Percentiles rank a stretch among this genome's conserved stretches.
phyloP scores from a whole-genome alignment of 2,329 filamentous ascomycete genomes.

The Cordyceps fumosorosea region DNA sequence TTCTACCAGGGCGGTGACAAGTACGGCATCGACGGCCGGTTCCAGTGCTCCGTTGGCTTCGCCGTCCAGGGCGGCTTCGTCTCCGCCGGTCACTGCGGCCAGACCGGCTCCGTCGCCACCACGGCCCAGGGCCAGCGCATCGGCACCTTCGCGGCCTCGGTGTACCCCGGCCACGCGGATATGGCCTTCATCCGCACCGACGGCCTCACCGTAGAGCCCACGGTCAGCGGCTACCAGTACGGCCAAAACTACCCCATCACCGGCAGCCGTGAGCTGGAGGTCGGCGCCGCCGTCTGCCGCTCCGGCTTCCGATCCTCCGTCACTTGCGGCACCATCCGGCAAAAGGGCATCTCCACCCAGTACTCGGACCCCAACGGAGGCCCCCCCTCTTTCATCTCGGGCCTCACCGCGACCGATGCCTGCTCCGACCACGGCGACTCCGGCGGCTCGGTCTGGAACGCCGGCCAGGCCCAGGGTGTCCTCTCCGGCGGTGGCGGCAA shows the following conservation, averaged over 20 bases:
- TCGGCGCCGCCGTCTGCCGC: neutral
- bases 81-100: slow-evolving; percentile 33
- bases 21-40: slow-evolving; percentile 27
- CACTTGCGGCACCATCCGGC: neutral
- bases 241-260: neutral
- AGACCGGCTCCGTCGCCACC: slow-evolving; percentile 21
- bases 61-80: slow-evolving; percentile 34
- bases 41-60: slow-evolving; percentile 34
- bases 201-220: neutral
- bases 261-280: neutral
- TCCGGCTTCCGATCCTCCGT: neutral
- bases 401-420: slow-evolving; percentile 32
- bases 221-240: neutral
- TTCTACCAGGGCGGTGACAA: slow-evolving; percentile 29
- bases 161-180: neutral
- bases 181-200: neutral
- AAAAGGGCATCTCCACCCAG: neutral
- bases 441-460: slow-evolving; percentile 30
- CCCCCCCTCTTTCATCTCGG: too few relatives aligned
- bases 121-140: slow-evolving; percentile 15
- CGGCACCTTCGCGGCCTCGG: neutral
- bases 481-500: slow-evolving; percentile 24
- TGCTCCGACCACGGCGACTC: slow-evolving; percentile 37
- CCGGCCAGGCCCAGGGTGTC: slow-evolving; percentile 35
- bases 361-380: too few relatives aligned